Evolutionary conservation across 805 yeast species (phyloP).

Genomic region (Sungouiella blattae): DNA sequence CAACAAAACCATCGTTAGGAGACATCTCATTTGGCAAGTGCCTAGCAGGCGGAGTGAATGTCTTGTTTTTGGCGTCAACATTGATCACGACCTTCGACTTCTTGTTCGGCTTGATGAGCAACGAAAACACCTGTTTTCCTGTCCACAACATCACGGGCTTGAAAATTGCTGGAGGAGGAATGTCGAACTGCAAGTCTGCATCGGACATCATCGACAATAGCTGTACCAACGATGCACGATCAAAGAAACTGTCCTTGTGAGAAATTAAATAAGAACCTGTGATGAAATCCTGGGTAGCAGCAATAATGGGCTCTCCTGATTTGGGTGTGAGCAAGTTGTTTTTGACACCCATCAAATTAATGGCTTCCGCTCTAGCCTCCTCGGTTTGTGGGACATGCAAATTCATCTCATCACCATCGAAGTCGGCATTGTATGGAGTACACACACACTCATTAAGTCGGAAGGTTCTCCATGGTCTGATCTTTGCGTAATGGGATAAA

Average conservation of each 20-base stretch:
- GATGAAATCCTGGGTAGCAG: constrained; percentile 98
- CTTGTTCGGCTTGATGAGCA: constrained; percentile 80
- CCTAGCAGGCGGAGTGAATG: constrained; percentile 70
- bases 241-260: constrained; percentile 89
- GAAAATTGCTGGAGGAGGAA: constrained; percentile 92
- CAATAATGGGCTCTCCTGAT: constrained; percentile 98
- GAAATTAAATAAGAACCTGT: constrained; percentile 93
- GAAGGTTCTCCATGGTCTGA: constrained; percentile 97
- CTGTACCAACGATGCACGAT: constrained; percentile 80
- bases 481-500: constrained; percentile 90
- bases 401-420: constrained; percentile 99
- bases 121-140: constrained; percentile 91
- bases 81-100: constrained; percentile 79
- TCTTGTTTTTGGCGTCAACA: constrained; percentile 91
- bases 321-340: constrained; percentile 92
- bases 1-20: constrained; percentile 91
- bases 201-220: constrained; percentile 94
- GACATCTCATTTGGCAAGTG: constrained; percentile 85
- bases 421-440: constrained; percentile 98
- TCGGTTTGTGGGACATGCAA: constrained; percentile 98
- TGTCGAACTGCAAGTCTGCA: constrained; percentile 78
- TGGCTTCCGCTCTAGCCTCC: constrained; percentile 99
- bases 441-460: constrained; percentile 97
- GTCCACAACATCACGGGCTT: constrained; percentile 94
- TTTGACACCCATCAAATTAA: constrained; percentile 96